Base-by-base conservation (phyloP, 2,329 filamentous ascomycete genomes). In the Fusarium chaquense region DNA sequence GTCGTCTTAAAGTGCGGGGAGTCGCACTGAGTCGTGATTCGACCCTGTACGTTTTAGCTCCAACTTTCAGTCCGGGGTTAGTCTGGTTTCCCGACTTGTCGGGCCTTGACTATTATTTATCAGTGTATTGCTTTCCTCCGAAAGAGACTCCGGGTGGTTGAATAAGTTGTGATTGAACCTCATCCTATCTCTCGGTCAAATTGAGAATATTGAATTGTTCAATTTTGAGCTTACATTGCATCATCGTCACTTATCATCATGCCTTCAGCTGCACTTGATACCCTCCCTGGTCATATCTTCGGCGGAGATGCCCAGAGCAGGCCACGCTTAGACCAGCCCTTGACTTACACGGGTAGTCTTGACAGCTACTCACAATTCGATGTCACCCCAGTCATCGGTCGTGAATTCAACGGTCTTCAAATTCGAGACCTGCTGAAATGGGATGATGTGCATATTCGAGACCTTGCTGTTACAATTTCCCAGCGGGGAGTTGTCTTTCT, bases 381-480 rank as follows among this genome's bases (percentile, higher is more conserved):
- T 53, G 72, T 84, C 26, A 87, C 85, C 18, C 84, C 84, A 12
- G 80, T 83, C 45, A 85, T 86, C 43, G 85, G 85, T 2, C 81
- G 81, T 33, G 84, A 86, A 70, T 87, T 82, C 69, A 73, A 73
- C 12, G 76, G 73, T 12, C 76, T 81, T 15, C 78, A 81, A 56
- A 74, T 81, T 36, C 72, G 65, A 18, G 73, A 79, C 72, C 56
- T 81, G 32, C 68, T 81, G 40, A 70, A 73, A 57, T 76, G 73
- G 55, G 78, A 80, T 44, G 85, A 88, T 41, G 79, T 82, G 20
- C 78, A 85, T 51, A 79, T 89, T 35, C 82, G 82, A 20, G 86
- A 88, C 67, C 78, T 89, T 20, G 86, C 85, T 22, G 83, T 85
- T 56, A 86, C 84, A 4, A 82, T 81, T 49, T 80, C 79, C 16